Evolutionary conservation across 805 yeast species (phyloP).

Genomic region (Danielozyma ontarioensis): DNA sequence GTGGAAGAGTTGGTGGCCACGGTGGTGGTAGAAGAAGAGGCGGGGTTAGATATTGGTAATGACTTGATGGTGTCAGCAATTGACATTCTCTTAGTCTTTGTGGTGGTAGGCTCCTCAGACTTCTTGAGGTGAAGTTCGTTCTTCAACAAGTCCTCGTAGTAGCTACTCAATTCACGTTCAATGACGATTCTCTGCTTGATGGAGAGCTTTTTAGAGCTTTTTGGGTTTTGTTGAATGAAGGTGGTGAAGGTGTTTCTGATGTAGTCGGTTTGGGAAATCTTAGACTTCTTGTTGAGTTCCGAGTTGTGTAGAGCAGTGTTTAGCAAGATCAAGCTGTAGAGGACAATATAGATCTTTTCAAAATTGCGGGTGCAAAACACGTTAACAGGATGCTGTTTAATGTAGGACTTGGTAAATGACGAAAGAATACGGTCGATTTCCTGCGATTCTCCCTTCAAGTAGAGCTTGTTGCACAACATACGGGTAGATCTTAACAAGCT

Average conservation of each 20-base stretch:
- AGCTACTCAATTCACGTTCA: constrained; percentile 39
- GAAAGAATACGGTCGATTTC: constrained; percentile 72
- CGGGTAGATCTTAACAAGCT: constrained; percentile 55
- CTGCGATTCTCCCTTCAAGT: constrained; percentile 78
- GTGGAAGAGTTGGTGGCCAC: background rate
- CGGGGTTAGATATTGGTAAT: constrained; percentile 2
- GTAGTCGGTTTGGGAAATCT: constrained; percentile 37
- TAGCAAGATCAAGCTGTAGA: constrained; percentile 65
- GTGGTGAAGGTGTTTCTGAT: constrained; percentile 39
- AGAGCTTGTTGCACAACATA: constrained; percentile 57
- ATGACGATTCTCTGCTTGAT: constrained; percentile 39
- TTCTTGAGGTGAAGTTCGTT: constrained; percentile 38
- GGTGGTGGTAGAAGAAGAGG: constrained; percentile 2
- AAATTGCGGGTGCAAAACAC: constrained; percentile 45
- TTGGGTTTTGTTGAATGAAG: constrained; percentile 32
- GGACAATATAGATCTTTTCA: constrained; percentile 60
- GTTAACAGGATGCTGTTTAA: constrained; percentile 41
- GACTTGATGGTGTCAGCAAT: constrained; percentile 16
- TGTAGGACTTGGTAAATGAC: constrained; percentile 63
- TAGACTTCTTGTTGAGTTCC: constrained; percentile 32
- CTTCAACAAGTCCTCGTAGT: constrained; percentile 38
- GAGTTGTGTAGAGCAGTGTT: constrained; percentile 73
- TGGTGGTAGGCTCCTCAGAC: constrained; percentile 8
- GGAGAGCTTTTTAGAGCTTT: constrained; percentile 20
- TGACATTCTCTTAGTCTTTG: constrained; percentile 12